These are phyloP conservation scores for Mycosphaerella sp. DNA, from an alignment of 2,329 filamentous ascomycete species.

Conservation along the genomic window DNA sequence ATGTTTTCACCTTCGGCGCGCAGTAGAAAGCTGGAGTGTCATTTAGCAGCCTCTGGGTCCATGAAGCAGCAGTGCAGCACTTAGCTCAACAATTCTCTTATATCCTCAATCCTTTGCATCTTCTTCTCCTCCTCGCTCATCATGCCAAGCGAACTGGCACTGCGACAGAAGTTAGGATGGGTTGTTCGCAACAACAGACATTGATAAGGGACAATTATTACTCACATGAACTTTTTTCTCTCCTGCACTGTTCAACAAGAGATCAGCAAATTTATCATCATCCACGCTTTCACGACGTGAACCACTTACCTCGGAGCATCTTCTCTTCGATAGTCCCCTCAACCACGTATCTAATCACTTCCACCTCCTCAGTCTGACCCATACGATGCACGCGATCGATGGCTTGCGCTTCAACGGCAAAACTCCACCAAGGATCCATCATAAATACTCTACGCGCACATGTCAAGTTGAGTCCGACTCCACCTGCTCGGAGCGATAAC, in stretches of 20 bases:
- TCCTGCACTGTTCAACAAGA: slow-evolving; percentile 60
- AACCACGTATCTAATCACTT: slow-evolving; percentile 82
- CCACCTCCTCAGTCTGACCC: slow-evolving; percentile 82
- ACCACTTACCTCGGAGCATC: slow-evolving; percentile 59
- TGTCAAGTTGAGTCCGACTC: slow-evolving; percentile 89
- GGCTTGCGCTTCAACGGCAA: slow-evolving; percentile 90
- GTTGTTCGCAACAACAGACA: neutral
- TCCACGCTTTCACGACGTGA: too few species aligned
- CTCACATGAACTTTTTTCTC: slow-evolving; percentile 90
- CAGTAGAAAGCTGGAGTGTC: too few species aligned
- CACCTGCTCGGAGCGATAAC: slow-evolving; percentile 80
- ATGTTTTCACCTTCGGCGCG: too few species aligned
- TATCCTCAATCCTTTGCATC: slow-evolving; percentile 83
- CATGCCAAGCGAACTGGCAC: slow-evolving; percentile 90
- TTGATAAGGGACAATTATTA: slow-evolving; percentile 28
- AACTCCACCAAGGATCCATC: slow-evolving; percentile 99
- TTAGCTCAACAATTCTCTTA: slow-evolving; percentile 75
- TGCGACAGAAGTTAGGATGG: slow-evolving; percentile 42
- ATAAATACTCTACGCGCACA: slow-evolving; percentile 86
- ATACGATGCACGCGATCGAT: slow-evolving; percentile 97
- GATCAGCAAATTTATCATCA: too few species aligned
- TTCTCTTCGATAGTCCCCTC: slow-evolving; percentile 88
- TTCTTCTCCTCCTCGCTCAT: slow-evolving; percentile 93
- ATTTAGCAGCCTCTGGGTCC: too few species aligned
- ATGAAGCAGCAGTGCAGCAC: neutral